Percentiles rank a stretch among this genome's conserved stretches.
These are phyloP conservation scores for Botrytis hyacinthi DNA, from an alignment of 2,329 filamentous ascomycete genomes.

Conservation along the genomic window DNA sequence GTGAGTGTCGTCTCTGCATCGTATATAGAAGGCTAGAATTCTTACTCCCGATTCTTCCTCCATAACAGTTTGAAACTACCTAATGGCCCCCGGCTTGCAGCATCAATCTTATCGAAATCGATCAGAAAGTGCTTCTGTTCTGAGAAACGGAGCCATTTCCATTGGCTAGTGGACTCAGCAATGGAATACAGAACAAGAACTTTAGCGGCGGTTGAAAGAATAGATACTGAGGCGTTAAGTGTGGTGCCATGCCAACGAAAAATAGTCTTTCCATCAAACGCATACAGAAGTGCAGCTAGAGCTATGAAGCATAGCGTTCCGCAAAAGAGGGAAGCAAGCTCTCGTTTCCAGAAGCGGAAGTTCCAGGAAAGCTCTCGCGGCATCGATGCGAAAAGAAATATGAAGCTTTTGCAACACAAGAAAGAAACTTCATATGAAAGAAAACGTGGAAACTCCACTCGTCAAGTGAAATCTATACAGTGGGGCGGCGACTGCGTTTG, in stretches of 20 bases:
- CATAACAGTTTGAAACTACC: constrained; percentile 9
- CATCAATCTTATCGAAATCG: constrained; percentile 11
- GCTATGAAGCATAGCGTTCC: constrained; percentile 12
- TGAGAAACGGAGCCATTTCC: constrained; percentile 13
- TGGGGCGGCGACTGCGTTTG: neutral
- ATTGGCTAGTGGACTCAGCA: constrained; percentile 8
- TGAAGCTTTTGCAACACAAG: neutral
- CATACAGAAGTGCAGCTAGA: constrained; percentile 8
- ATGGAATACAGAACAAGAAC: constrained; percentile 11
- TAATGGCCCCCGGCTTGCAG: constrained; percentile 9
- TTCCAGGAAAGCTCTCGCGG: constrained; percentile 13
- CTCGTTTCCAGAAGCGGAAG: neutral
- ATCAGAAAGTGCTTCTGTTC: neutral
- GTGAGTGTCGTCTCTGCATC: neutral
- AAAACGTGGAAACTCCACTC: neutral
- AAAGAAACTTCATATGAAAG: neutral
- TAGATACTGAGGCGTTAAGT: neutral
- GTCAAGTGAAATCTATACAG: neutral
- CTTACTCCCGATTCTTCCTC: constrained; percentile 11
- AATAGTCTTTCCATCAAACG: neutral
- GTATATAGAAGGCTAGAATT: neutral
- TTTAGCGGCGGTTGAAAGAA: constrained; percentile 13
- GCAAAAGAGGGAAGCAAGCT: constrained; percentile 3
- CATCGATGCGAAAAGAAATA: neutral
- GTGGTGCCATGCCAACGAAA: constrained; percentile 11